Evolutionary conservation across 2,329 filamentous ascomycete genomes (phyloP).

Genomic region (Arthrobotrys pseudoclavata): DNA sequence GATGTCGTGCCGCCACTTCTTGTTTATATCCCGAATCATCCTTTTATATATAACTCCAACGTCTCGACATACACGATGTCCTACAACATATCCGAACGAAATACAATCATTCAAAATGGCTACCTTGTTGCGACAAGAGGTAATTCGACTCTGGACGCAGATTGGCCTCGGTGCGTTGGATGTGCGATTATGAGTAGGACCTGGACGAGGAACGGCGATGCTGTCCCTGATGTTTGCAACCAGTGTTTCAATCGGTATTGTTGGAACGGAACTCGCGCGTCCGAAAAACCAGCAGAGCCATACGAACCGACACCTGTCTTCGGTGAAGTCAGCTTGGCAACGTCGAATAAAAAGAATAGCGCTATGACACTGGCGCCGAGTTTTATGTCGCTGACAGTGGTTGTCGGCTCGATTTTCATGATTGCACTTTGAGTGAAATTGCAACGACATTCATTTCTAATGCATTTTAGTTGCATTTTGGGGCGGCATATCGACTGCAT

Average conservation of each 20-base stretch:
- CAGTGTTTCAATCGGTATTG: constrained; percentile 86
- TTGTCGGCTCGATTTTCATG: constrained; percentile 26
- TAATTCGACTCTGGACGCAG: constrained; percentile 79
- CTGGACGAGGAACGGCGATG: constrained; percentile 76
- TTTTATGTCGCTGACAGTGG: constrained; percentile 26
- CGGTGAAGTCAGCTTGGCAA: background rate
- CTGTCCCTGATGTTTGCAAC: constrained; percentile 78
- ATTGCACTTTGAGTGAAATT: constrained; percentile 32
- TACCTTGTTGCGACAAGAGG: constrained; percentile 85
- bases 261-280: constrained; percentile 83
- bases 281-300: constrained; percentile 64
- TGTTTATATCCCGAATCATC: constrained; percentile 89
- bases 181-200: constrained; percentile 87
- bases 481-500: background rate
- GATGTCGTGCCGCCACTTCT: constrained; percentile 74
- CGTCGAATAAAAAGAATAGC: constrained; percentile 27
- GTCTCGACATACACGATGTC: constrained; percentile 79
- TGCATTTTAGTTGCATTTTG: constrained; percentile 22
- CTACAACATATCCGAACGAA: constrained; percentile 77
- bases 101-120: constrained; percentile 87
- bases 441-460: background rate
- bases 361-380: constrained; percentile 28
- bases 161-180: constrained; percentile 87
- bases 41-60: constrained; percentile 83
- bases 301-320: constrained; percentile 67